Evolutionary conservation across 2,329 filamentous ascomycete genomes (phyloP).

Genomic region (Pyricularia sp.): DNA sequence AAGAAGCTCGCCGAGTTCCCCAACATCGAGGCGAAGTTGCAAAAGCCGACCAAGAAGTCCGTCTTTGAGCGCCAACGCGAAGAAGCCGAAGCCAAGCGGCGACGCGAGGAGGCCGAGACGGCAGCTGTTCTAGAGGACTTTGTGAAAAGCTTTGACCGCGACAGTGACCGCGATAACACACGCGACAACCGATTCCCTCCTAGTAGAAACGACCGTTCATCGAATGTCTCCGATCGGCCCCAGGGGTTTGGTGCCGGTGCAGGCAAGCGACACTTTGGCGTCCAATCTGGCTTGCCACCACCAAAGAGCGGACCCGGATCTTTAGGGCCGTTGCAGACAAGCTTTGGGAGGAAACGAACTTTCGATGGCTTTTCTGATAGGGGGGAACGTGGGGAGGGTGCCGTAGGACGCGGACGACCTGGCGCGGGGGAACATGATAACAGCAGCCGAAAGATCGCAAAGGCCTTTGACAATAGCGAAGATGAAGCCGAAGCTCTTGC

Average conservation of each 20-base stretch:
- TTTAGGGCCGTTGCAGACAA: constrained; percentile 41
- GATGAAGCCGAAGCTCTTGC: constrained; percentile 39
- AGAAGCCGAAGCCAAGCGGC: constrained; percentile 80
- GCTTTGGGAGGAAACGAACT: constrained; percentile 44
- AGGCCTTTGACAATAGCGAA: constrained; percentile 63
- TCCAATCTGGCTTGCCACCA: constrained; percentile 37
- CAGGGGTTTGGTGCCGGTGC: constrained; percentile 20
- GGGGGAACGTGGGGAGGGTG: constrained; percentile 19
- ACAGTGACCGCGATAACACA: constrained; percentile 37
- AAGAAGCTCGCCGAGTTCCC: constrained; percentile 52
- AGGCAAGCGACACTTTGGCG: constrained; percentile 57
- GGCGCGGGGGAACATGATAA: constrained; percentile 24
- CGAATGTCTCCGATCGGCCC: constrained; percentile 18
- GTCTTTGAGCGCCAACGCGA: constrained; percentile 82
- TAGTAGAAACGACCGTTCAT: constrained; percentile 18
- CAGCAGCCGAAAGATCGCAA: constrained; percentile 44
- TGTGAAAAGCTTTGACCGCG: constrained; percentile 65
- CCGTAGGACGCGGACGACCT: constrained; percentile 22
- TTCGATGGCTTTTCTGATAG: constrained; percentile 35
- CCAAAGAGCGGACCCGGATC: constrained; percentile 54
- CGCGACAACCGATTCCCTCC: constrained; percentile 9
- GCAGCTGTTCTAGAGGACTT: constrained; percentile 83
- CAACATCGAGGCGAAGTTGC: constrained; percentile 66
- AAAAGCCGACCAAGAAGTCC: constrained; percentile 74
- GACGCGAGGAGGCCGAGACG: constrained; percentile 77